Base-by-base conservation (phyloP, 2,329 filamentous ascomycete species). In the Sphaerulina musiva region DNA sequence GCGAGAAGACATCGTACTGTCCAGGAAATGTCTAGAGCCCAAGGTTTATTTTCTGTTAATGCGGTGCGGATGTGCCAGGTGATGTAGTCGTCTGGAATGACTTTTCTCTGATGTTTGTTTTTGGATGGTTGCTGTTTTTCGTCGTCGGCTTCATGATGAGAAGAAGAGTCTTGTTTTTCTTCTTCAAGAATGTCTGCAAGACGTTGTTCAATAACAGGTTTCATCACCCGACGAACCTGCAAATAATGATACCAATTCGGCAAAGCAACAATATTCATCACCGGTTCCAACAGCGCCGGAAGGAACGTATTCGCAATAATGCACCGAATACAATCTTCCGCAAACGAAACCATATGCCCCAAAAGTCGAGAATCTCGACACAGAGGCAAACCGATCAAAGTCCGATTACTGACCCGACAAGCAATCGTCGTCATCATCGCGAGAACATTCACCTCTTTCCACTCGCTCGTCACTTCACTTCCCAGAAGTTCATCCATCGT, bases 51-150 rank as follows among this genome's bases (percentile, higher is more conserved):
- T 50, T 81, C 79, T 0, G 69, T 68, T 34, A 67, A 67, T 12
- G 80, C 80, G 23, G 76, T 72, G 12, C 76, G 73, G 53, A 83
- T 79, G 44, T 73, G 71, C 81, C 80, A 84, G 4, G 76, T 80
- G 29, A 83, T 68, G 60, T 78, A 80, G 67, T 82, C 80, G 46
- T 82, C 78, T 0, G 79, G 77, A 6, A 76, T 72, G 3, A 67
- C 60, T 17, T 17, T 17, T 17, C 14, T 17, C 69, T 72, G 76
- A 17, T 40, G 11, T 8, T 40, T 40, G 51, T 71, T 73, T 2
- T 66, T 70, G 1, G 73, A 17, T 17, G 66, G 29, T 78, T 73
- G 0, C 68, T 69, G 2, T 70, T 70, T 48, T 75, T 74, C 48
- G 14, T 74, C 48, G 14, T 17, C 14, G 14, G 14, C 1, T 17